These are phyloP conservation scores for Populus simonii DNA, from an alignment of 345 rosid species.

Conservation along the genomic window DNA sequence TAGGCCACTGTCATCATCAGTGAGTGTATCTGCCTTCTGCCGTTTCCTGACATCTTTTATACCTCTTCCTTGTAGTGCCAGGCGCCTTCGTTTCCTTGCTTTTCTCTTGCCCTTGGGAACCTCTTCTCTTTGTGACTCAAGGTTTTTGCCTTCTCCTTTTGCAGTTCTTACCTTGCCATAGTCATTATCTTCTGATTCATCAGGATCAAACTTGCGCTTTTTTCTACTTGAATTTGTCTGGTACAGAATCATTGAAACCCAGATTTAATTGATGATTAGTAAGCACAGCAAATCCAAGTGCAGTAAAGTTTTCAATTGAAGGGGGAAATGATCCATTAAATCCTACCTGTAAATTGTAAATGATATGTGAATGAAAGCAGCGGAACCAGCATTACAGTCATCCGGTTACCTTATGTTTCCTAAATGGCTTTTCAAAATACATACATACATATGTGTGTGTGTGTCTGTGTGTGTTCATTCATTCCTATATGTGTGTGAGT, in stretches of 20 bases:
- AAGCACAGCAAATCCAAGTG: not conserved
- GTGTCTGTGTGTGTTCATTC: too few relatives aligned
- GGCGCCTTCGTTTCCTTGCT: constrained; percentile 77
- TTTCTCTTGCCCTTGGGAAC: constrained; percentile 92
- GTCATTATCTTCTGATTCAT: constrained; percentile 62
- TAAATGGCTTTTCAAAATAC: not conserved
- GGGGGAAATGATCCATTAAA: not conserved
- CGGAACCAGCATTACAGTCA: not conserved
- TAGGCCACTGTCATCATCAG: constrained; percentile 50
- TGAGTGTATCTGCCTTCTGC: constrained; percentile 41
- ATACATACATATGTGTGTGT: too few relatives aligned
- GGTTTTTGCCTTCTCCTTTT: constrained; percentile 44
- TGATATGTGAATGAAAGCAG: not conserved
- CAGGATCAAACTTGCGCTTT: constrained; percentile 74
- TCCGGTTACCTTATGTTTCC: not conserved
- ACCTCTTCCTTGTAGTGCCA: constrained; percentile 77
- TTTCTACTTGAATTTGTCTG: constrained; percentile 87
- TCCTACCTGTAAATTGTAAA: not conserved
- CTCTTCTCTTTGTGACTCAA: constrained; percentile 71
- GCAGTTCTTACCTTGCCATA: constrained; percentile 40
- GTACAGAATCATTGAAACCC: constrained; percentile 8
- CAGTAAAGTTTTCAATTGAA: too few relatives aligned
- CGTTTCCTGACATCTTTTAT: constrained; percentile 62
- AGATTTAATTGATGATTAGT: not conserved
- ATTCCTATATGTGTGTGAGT: too few relatives aligned